Conservation (phyloP, 805 yeast genomes). For the Saturnispora kantuleensis region DNA sequence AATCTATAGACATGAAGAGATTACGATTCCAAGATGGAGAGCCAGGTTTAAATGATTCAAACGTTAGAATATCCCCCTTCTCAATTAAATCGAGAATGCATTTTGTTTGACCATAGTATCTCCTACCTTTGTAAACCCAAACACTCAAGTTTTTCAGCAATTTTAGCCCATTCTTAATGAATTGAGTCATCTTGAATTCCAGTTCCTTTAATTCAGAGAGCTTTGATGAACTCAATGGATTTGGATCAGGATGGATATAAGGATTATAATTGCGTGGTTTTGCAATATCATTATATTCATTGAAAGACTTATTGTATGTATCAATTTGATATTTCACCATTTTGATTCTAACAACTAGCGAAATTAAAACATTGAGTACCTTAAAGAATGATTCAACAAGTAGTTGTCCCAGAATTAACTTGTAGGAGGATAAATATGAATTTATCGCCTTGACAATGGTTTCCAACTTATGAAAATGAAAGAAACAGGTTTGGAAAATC, state of each 20-base stretch:
- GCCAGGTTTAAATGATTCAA: conserved; percentile 3
- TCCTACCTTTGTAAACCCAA: conserved; percentile 9
- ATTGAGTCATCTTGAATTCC: neutral
- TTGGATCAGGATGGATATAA: conserved; percentile 5
- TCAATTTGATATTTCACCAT: conserved; percentile 6
- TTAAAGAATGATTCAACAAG: conserved; percentile 4
- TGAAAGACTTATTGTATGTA: neutral
- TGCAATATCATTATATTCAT: neutral
- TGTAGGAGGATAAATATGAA: neutral
- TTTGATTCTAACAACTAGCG: conserved; percentile 8
- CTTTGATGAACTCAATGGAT: conserved; percentile 5
- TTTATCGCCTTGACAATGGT: neutral
- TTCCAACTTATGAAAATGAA: neutral
- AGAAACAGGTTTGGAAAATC: neutral
- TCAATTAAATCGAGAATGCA: conserved; percentile 12
- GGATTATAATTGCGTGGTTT: conserved; percentile 8
- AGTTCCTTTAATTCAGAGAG: neutral
- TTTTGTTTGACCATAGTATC: conserved; percentile 7
- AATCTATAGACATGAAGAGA: conserved; percentile 4
- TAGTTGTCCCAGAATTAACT: conserved; percentile 1
- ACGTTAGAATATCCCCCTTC: conserved; percentile 4
- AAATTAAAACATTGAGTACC: conserved; percentile 1
- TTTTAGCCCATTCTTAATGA: conserved; percentile 1
- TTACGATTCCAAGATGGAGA: conserved; percentile 4
- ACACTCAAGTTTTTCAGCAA: conserved; percentile 6